Base-by-base conservation (phyloP, 441 rosid genomes). In the Pelargonium cotyledonis region DNA sequence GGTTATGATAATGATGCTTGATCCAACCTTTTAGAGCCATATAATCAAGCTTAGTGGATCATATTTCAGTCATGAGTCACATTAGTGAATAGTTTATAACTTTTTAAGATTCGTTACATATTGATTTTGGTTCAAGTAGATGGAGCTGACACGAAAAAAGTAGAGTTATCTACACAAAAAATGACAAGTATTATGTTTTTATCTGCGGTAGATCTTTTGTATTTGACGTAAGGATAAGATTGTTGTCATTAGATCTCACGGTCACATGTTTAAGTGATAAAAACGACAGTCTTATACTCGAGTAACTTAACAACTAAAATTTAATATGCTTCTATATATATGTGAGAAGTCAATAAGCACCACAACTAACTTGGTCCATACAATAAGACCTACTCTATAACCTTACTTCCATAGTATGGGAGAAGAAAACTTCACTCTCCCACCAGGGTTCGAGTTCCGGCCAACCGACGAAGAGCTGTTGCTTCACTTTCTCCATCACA, bases 401-500 rank as follows among this genome's bases (percentile, higher is more conserved):
- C 53, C 53, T 47, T 47, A 47, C 6, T 8, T 41, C 44, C 11
- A 41, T 41, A 41, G 44, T 9, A 41, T 79, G 82, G 79, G 75
- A 43, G 77, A 76, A 47, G 68, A 43, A 1, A 58, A 38, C 2
- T 10, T 72, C 67, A 75, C 75, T 18, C 83, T 84, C 16, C 88
- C 85, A 9, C 88, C 88, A 0, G 88, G 85, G n/a, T 84, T 84
- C 65, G 53, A 63, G 12, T 84, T 84, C 73, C 46, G 73, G 47
- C 87, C 87, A 0, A 81, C 82, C 1, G 87, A 84, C 62, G 82
- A 84, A 66, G 87, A 84, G 23, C 84, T 82, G 7, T 55, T 84
- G 47, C 76, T 80, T 69, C 81, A 84, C 80, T 84, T 82, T 46
- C 85, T 84, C 65, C 65, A 64, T 16, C 75, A 67, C 63, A 84